phyloP scores from a whole-genome alignment of 257 asterid genomes.

The Cordia subcordata region DNA sequence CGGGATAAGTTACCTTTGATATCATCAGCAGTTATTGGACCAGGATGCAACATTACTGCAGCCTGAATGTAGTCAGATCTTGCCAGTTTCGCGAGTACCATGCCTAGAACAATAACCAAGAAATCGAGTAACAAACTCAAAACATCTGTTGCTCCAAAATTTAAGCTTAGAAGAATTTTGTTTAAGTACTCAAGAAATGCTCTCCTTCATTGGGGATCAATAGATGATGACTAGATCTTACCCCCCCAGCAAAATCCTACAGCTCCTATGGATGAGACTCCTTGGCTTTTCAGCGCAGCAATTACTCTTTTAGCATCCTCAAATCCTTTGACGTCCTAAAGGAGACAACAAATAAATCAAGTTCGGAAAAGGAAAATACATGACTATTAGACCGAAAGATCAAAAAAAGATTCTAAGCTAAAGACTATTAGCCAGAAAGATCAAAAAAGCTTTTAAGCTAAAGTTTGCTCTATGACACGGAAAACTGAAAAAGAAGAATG shows the following conservation, averaged over 20 bases:
- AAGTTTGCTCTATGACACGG: no score
- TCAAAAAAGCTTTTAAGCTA: no score
- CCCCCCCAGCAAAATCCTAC: constrained; percentile 94
- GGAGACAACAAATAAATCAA: background rate
- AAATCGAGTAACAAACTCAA: background rate
- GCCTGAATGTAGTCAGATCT: constrained; percentile 48
- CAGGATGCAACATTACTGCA: constrained; percentile 68
- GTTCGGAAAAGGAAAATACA: no score
- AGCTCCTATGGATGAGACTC: constrained; percentile 51
- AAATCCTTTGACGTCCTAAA: constrained; percentile 51
- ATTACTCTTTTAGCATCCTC: constrained; percentile 57
- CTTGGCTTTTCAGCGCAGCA: constrained; percentile 46
- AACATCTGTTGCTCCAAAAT: no score
- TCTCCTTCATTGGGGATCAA: background rate
- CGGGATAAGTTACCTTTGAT: constrained; percentile 34
- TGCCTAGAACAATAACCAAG: constrained; percentile 30
- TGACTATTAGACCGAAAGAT: no score
- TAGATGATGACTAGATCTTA: constrained; percentile 5
- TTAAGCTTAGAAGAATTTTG: no score
- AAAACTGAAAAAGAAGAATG: no score
- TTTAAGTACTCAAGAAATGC: no score
- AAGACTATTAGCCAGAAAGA: no score
- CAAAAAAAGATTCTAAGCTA: no score
- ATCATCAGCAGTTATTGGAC: constrained; percentile 48
- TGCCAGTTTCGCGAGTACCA: constrained; percentile 44